phyloP scores from a whole-genome alignment of 2,329 filamentous ascomycete genomes.

The Penicillium sp. region DNA sequence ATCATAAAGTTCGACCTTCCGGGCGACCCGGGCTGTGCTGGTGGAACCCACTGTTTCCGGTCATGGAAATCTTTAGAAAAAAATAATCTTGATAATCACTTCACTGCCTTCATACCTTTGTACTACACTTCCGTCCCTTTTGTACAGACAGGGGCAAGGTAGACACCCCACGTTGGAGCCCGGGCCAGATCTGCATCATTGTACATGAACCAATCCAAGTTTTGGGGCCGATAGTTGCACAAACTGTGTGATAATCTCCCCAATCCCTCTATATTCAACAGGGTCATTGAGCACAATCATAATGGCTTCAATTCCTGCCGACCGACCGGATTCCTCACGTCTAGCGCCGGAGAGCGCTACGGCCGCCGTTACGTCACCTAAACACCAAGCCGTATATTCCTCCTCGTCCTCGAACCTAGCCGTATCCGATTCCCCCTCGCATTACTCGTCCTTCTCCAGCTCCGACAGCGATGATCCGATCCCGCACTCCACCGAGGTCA shows the following conservation, averaged over 20 bases:
- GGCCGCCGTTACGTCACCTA: neutral
- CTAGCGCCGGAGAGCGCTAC: neutral
- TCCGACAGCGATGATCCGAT: constrained; percentile 35
- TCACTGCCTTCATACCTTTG: neutral
- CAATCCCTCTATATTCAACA: neutral
- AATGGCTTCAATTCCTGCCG: constrained; percentile 1
- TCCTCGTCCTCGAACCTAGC: constrained; percentile 22
- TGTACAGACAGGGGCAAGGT: neutral
- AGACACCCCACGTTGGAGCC: neutral
- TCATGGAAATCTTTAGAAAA: neutral
- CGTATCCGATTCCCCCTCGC: constrained; percentile 21
- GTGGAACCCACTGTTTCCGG: constrained; percentile 16
- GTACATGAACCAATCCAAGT: constrained; percentile 2
- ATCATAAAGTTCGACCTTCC: constrained; percentile 12
- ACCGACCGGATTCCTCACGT: neutral
- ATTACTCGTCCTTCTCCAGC: constrained; percentile 28
- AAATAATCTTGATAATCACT: neutral
- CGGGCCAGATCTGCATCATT: constrained; percentile 4
- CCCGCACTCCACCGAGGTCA: constrained; percentile 18
- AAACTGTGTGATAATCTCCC: constrained; percentile 2
- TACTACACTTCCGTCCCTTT: neutral
- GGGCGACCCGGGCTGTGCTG: constrained; percentile 28
- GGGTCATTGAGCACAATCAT: neutral
- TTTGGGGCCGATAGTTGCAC: constrained; percentile 1
- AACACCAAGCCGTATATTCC: constrained; percentile 16